These are phyloP conservation scores for Linnemannia hyalina DNA, from an alignment of 192 early-diverging fungal genomes.

Conservation along the genomic window DNA sequence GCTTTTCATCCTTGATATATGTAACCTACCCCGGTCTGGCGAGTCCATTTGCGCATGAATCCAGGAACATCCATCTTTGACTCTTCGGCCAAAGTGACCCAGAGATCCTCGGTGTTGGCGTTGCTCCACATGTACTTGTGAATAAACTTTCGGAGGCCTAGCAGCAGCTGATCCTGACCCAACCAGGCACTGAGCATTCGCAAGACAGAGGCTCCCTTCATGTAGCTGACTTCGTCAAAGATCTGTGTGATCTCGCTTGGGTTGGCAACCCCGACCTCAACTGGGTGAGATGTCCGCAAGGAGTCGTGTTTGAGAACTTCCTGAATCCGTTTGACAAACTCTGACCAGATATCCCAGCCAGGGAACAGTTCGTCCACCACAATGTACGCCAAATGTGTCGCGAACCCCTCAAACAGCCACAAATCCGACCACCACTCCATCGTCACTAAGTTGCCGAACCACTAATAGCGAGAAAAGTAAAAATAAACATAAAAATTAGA, in stretches of 20 bases:
- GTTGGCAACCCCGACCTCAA: constrained; percentile 79
- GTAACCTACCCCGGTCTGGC: constrained; percentile 82
- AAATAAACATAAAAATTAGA: not conserved
- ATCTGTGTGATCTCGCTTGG: constrained; percentile 85
- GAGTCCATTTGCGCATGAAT: constrained; percentile 87
- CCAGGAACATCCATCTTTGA: constrained; percentile 74
- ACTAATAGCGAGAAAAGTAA: constrained; percentile 18
- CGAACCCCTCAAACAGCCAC: constrained; percentile 64
- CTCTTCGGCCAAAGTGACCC: constrained; percentile 73
- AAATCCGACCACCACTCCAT: constrained; percentile 66
- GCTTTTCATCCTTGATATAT: not conserved
- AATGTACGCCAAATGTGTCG: constrained; percentile 67
- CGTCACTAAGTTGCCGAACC: constrained; percentile 63
- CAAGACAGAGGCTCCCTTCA: constrained; percentile 85
- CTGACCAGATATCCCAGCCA: constrained; percentile 82
- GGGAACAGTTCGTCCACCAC: constrained; percentile 82
- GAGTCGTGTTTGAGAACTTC: constrained; percentile 82
- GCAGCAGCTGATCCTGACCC: constrained; percentile 62
- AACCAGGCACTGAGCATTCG: constrained; percentile 82
- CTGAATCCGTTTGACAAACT: constrained; percentile 77
- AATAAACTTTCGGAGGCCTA: constrained; percentile 72
- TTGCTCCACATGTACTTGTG: constrained; percentile 77
- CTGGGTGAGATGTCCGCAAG: constrained; percentile 85
- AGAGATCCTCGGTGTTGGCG: constrained; percentile 83
- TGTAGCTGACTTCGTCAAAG: constrained; percentile 89